Base-by-base conservation (phyloP, 352 stramenopile species). In the Globisporangium spinosum region DNA sequence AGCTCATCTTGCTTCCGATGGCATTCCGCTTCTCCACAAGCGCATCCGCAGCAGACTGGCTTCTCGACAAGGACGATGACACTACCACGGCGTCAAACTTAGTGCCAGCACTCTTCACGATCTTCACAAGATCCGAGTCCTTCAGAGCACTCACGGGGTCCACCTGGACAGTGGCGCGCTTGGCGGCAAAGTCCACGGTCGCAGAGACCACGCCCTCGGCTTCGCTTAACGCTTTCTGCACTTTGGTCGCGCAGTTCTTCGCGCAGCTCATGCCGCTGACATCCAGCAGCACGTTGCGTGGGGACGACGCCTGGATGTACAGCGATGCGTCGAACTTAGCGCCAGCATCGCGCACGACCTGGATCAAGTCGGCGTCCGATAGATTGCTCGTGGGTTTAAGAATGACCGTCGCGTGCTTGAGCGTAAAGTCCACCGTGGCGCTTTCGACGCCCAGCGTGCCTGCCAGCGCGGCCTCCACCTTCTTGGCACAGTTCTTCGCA, bases 401-500 rank as follows among this genome's bases (percentile, higher is more conserved):
- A 43, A 83, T 71, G 0, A 96, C 72, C 12, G 67, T 87, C 8
- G 84, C 87, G 4, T 81, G 77, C 69, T 94, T 89, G 10, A 75
- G 65, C 7, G 69, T 55, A 34, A 95, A 95, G 43, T 95, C 81
- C 60, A 96, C 87, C 5, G 60, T 73, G 0, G 86, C 84, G 43
- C 51, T 83, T 56, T 90, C 65, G 27, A 96, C 83, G 5, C 80
- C 80, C 6, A 76, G 17, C 1, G 82, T 70, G 4, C 75, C 67
- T 47, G 72, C 72, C 34, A 96, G 75, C 7, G 83, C 80, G 1
- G 68, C 76, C 61, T 94, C 71, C 1, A 96, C 78, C 61, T 94
- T 96, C 5, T 70, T 75, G 20, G 84, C 87, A 29, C 89, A 94
- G 49, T 92, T 93, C 64, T 91, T 93, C 17, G 81, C 82, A 60